Conservation (phyloP, 495 filamentous ascomycete genomes). For the Bryoglossum gracile region DNA sequence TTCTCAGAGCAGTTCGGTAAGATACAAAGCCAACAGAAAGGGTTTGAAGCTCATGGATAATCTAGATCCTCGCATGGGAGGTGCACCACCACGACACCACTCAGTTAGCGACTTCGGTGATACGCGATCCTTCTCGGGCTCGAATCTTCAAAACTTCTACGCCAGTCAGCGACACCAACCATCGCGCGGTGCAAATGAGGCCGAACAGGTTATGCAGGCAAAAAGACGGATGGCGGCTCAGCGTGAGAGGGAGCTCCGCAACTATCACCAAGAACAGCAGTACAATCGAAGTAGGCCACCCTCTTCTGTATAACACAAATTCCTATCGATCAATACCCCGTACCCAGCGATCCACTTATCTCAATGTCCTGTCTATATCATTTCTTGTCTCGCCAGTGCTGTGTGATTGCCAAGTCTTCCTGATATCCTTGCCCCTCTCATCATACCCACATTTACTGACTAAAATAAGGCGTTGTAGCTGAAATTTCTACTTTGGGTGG, state of each 20-base stretch:
- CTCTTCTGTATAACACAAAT: conserved; percentile 51
- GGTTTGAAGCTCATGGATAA: conserved; percentile 5
- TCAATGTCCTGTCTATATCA: conserved; percentile 17
- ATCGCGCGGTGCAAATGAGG: conserved; percentile 68
- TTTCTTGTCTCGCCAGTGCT: conserved; percentile 20
- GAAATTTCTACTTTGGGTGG: conserved; percentile 66
- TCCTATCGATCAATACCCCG: conserved; percentile 35
- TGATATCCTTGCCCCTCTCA: conserved; percentile 28
- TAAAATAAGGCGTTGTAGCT: conserved; percentile 58
- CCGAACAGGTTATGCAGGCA: conserved; percentile 97
- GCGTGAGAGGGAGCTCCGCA: conserved; percentile 96
- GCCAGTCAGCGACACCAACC: conserved; percentile 87
- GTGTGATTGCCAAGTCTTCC: conserved; percentile 9
- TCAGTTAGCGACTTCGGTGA: conserved; percentile 77
- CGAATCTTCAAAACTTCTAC: conserved; percentile 90
- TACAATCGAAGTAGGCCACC: conserved; percentile 92
- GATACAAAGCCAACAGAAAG: conserved; percentile 9
- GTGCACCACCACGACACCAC: conserved; percentile 59
- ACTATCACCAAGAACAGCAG: conserved; percentile 99
- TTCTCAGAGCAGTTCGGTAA: conserved; percentile 48
- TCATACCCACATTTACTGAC: conserved; percentile 35
- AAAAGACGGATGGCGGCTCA: conserved; percentile 98
- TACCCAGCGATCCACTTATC: conserved; percentile 30
- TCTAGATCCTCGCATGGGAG: conserved; percentile 51
- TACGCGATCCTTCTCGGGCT: conserved; percentile 60